Evolutionary conservation across 2,329 filamentous ascomycete species (phyloP).

Genomic region (Aureobasidium sp.): DNA sequence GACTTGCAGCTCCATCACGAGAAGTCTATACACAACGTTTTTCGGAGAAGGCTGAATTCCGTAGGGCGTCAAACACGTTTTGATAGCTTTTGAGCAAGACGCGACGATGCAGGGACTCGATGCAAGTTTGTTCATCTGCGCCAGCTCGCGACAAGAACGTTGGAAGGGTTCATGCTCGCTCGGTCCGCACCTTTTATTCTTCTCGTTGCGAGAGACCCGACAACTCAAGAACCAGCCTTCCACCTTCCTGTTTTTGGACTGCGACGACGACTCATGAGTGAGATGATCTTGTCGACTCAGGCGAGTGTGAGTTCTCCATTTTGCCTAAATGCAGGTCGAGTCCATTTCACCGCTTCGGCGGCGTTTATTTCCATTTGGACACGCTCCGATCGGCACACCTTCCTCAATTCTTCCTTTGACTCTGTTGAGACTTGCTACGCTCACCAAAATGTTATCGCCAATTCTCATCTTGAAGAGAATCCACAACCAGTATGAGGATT

Average conservation of each 20-base stretch:
- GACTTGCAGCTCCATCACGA: slow-evolving; percentile 1
- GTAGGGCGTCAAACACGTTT: not conserved
- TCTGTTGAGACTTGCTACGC: slow-evolving; percentile 3
- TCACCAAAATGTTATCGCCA: slow-evolving; percentile 3
- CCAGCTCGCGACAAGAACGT: not conserved
- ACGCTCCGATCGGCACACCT: not conserved
- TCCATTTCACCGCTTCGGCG: not conserved
- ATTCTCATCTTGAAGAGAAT: not conserved
- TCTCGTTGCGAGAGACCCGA: not conserved
- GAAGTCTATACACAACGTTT: not conserved
- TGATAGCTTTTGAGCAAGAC: not conserved
- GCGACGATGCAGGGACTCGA: slow-evolving; percentile 1
- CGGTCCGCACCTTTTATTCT: not conserved
- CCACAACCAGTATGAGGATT: not conserved
- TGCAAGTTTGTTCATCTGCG: not conserved
- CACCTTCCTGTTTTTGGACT: too few relatives aligned
- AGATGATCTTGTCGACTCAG: not conserved
- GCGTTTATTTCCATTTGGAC: not conserved
- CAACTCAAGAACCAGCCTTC: not conserved
- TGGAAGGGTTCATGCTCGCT: not conserved
- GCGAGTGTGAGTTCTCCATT: not conserved
- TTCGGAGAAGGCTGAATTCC: not conserved
- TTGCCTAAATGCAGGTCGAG: not conserved
- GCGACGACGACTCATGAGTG: too few relatives aligned
- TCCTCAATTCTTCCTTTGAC: not conserved